phyloP scores from a whole-genome alignment of 164 flowering plant species.

The Pachysandra terminalis region DNA sequence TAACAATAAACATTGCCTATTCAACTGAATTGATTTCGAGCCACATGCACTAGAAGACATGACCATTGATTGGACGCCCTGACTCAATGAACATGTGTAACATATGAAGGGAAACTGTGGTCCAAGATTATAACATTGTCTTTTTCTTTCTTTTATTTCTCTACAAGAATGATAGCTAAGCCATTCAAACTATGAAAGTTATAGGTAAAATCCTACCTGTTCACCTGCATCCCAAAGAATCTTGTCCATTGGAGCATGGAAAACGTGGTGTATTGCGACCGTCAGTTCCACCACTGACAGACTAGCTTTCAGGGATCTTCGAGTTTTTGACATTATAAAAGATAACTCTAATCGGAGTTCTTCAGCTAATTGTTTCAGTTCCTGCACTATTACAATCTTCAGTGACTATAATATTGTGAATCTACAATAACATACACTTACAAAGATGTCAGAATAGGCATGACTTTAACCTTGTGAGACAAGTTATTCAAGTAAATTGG shows the following conservation, averaged over 20 bases:
- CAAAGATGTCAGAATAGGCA: conserved; percentile 1
- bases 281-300: conserved; percentile 79
- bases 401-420: conserved; percentile 9
- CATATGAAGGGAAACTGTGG: background rate
- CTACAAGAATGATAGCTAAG: background rate
- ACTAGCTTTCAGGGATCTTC: conserved; percentile 46
- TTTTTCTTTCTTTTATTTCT: no score
- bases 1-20: no score
- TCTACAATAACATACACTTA: background rate
- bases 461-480: conserved; percentile 49
- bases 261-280: conserved; percentile 78
- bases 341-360: conserved; percentile 74
- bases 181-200: background rate
- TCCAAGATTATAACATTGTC: background rate
- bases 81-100: background rate
- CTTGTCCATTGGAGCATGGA: conserved; percentile 88
- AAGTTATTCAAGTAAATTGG: conserved; percentile 80
- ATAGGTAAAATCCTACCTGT: conserved; percentile 40
- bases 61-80: background rate
- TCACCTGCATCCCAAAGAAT: conserved; percentile 89
- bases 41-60: background rate
- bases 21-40: no score
- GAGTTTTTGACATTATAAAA: conserved; percentile 37
- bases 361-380: conserved; percentile 74
- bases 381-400: conserved; percentile 43